Evolutionary conservation across 192 early-diverging fungal genomes (phyloP), one percentile per base, ranked within the genome.

Genomic region (Phlyctochytrium bullatum): DNA sequence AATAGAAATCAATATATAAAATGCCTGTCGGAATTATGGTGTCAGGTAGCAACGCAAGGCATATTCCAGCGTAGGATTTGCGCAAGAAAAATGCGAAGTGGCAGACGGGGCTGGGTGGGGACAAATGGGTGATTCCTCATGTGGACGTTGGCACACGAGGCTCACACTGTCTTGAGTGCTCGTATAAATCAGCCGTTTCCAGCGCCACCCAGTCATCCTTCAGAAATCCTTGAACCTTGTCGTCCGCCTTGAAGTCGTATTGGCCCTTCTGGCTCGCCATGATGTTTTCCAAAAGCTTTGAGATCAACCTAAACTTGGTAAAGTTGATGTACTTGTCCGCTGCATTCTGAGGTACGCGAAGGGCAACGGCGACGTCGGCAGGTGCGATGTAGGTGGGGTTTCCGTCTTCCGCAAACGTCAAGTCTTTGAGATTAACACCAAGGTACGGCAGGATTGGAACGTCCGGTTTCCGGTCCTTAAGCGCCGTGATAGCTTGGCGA

Each of bases 351-450:
- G 59, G 29, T 57, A 12, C 25, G 10, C 28, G 57, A 33, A 3
- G 6, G n/a, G 51, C 33, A 29, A 30, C 28, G 1, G 65, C n/a
- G 66, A 33, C 32, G 16, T 36, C 56, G 10, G 34, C 47, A 25
- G 32, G 20, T 25, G 57, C 23, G 36, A 56, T 6, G 64, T 76
- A 86, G 0, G 88, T 86, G 0, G 83, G 82, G 65, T 95, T 93
- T 0, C 93, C 92, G 61, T 93, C 92, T 59, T 93, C 88, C 25
- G 90, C 76, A 73, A 95, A 95, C 0, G 90, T 90, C 68, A 95
- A 73, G 60, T 95, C 93, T 6, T 86, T 90, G 20, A 95, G 73
- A 32, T 88, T 92, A 24, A 92, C 73, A 2, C 92, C 92, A 17
- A 94, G 78, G 59, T 91, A 94, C 0, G 92, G 92, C 1, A 94